Base-by-base conservation (phyloP, 148 eudicot genomes). In the Mesembryanthemum crystallinum region DNA sequence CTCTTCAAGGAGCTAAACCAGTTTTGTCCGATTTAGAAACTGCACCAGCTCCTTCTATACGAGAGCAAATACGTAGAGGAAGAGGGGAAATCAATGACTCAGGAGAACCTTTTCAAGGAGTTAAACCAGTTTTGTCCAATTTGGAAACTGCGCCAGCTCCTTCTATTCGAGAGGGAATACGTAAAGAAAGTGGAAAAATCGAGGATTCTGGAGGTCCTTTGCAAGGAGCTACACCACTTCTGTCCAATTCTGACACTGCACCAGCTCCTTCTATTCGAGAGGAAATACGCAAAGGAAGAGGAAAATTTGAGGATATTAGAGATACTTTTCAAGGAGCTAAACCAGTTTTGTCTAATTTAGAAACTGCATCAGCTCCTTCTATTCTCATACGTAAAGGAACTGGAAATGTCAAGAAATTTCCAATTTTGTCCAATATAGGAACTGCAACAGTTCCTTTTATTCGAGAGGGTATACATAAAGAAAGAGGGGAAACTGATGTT, bases 331-430 rank as follows among this genome's bases (percentile, higher is more conserved):
- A 37, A 65, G 24, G 69, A 37, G 69, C 55, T 24, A 68, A 45
- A 45, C 7, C 21, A 15, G 77, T 8, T n/a, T 54, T 73, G 49
- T 28, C 73, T 67, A 78, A 57, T 21, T 45, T 66, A 65, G 67
- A 30, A 55, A 45, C 43, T 17, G 17, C 32, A 28, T 4, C 72
- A 42, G 81, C 60, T 66, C 65, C 67, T 72, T 35, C 32, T 8
- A 39, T 52, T 21, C 21, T 54, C 8, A 55, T 42, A 5, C 65
- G 0, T 3, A 30, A 29, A 29, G 73, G 64, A 58, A 52, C 43
- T 42, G 77, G 27, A 54, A 37, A 45, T 47, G 21, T 12, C n/a
- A n/a, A n/a, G n/a, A n/a, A n/a, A n/a, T n/a, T n/a, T n/a, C 65
- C 66, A 67, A 25, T 24, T 57, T 24, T 67, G 78, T 25, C 66